Base-by-base conservation (phyloP, 768 basidiomycete species). In the Mycena sanguinolenta region DNA sequence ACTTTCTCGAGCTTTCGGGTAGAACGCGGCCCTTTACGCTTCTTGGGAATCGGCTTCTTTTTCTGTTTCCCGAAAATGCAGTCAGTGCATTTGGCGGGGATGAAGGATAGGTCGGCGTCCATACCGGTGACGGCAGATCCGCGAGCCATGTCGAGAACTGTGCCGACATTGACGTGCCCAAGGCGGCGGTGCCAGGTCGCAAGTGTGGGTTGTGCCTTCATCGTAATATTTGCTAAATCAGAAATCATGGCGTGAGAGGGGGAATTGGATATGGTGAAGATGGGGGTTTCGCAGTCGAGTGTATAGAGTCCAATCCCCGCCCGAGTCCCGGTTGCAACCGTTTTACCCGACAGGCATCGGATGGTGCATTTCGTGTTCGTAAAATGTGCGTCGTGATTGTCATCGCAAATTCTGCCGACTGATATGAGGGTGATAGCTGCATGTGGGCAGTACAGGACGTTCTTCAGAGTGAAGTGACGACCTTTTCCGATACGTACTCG, bases 391-490 rank as follows among this genome's bases (percentile, higher is more conserved):
- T n/a, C n/a, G n/a, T n/a, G n/a, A n/a, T n/a, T n/a, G n/a, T n/a
- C n/a, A n/a, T n/a, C n/a, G n/a, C n/a, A n/a, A n/a, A n/a, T n/a
- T n/a, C n/a, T n/a, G n/a, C n/a, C n/a, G n/a, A n/a, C n/a, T n/a
- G n/a, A n/a, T n/a, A n/a, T n/a, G n/a, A n/a, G n/a, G n/a, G n/a
- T n/a, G n/a, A n/a, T n/a, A n/a, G n/a, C n/a, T n/a, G n/a, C n/a
- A n/a, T n/a, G n/a, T n/a, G n/a, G n/a, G n/a, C n/a, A n/a, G n/a
- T 63, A 63, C 3, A 63, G 46, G 19, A 63, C 62, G 19, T 54
- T 38, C 38, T 54, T 54, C 10, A 63, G 38, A 10, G 42, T 54
- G 62, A 63, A 63, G 62, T 63, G 62, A 19, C 38, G 36, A 6
- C 12, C 62, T 39, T 36, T 63, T 42, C 62, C 62, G 0, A 63